Evolutionary conservation across 2,329 filamentous ascomycete species (phyloP), one percentile per base, ranked within the genome.

Genomic region (Periconia macrospinosa): DNA sequence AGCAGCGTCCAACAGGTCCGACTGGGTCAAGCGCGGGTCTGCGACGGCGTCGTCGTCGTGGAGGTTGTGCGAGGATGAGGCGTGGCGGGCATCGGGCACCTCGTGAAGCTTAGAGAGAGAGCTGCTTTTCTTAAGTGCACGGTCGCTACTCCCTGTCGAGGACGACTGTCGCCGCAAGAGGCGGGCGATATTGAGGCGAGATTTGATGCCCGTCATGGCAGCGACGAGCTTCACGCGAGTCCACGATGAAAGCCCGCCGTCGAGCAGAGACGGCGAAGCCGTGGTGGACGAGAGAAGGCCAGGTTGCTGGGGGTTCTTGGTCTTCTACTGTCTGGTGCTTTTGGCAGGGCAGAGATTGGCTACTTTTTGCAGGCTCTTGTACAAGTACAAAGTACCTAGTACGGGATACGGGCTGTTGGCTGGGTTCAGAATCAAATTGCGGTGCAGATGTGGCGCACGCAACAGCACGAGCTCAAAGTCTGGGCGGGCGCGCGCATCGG

Each of bases 191-290:
- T 56, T 65, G 54, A 72, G 61, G 14, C 68, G 61, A 42, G 67
- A 63, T 63, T 72, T 73, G 60, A 71, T 63, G 58, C 64, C 70
- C 56, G 65, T 66, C 71, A 72, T 72, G 41, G 60, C 41, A 44
- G 30, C 35, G 27, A 45, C 50, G 11, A 37, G 15, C 33, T 14
- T 14, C 33, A 45, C n/a, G 41, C 15, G 41, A 30, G 18, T 18
- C 14, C 13, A 37, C 33, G 33, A 17, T 23, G 23, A 35, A 17
- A 37, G 33, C 33, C 33, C 11, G 33, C 33, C 13, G 47, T 14
- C 37, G 30, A 14, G 23, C 14, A 19, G 48, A 43, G 43, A 37
- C 14, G 30, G 37, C 33, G 33, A 37, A 37, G 33, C 33, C 33
- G 33, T 37, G 33, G 33, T 37, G 33, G 33, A n/a, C 11, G 33